Evolutionary conservation across 1,139 yeast genomes (phyloP).

Genomic region (Candida frijolesensis): DNA sequence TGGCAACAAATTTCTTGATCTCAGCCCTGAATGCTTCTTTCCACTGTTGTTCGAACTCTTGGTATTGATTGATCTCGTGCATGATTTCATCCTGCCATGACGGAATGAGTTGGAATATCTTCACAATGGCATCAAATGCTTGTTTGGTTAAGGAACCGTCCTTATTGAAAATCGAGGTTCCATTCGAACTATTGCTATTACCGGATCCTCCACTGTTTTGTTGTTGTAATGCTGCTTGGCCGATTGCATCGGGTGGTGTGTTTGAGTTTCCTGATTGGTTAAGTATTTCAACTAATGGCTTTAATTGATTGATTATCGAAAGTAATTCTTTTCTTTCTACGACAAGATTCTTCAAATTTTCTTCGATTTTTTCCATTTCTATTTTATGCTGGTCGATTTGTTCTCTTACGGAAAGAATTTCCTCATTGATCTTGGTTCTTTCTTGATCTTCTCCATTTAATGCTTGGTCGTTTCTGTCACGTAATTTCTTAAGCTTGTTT

Average conservation of each 20-base stretch:
- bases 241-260: conserved; percentile 10
- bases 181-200: conserved; percentile 9
- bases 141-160: conserved; percentile 35
- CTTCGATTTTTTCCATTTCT: conserved; percentile 30
- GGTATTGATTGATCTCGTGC: conserved; percentile 30
- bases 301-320: conserved; percentile 21
- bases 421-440: conserved; percentile 19
- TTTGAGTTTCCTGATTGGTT: conserved; percentile 19
- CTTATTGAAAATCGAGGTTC: conserved; percentile 27
- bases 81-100: conserved; percentile 40
- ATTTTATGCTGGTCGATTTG: conserved; percentile 14
- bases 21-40: conserved; percentile 32
- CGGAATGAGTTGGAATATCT: conserved; percentile 31
- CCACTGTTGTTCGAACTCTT: conserved; percentile 39
- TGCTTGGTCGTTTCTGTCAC: conserved; percentile 26
- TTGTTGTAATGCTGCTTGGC: conserved; percentile 4
- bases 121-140: conserved; percentile 29
- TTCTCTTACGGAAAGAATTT: conserved; percentile 17
- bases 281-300: conserved; percentile 32
- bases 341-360: conserved; percentile 22
- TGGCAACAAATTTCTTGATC: conserved; percentile 33
- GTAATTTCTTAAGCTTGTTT: conserved; percentile 25
- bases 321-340: conserved; percentile 30
- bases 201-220: conserved; percentile 4
- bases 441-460: conserved; percentile 26